Evolutionary conservation across 1,139 yeast genomes (phyloP).

Genomic region (Saccharomycopsis phalli): DNA sequence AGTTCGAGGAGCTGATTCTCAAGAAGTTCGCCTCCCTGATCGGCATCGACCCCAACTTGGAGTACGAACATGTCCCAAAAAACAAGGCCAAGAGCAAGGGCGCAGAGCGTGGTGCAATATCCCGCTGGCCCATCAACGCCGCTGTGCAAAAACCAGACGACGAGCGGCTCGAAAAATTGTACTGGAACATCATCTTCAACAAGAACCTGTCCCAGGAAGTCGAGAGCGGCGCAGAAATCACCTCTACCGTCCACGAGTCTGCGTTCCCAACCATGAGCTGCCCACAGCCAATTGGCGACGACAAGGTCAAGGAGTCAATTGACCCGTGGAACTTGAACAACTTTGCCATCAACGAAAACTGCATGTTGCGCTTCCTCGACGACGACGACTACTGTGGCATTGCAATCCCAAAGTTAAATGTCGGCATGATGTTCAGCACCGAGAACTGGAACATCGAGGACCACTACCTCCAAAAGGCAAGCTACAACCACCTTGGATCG

Average conservation of each 20-base stretch:
- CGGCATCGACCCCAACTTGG: constrained; percentile 14
- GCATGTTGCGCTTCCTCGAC: constrained; percentile 38
- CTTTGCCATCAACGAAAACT: constrained; percentile 47
- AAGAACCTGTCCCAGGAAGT: constrained; percentile 34
- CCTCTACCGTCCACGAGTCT: constrained; percentile 38
- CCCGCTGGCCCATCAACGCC: constrained; percentile 8
- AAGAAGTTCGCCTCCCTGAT: constrained; percentile 12
- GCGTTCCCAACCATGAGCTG: constrained; percentile 35
- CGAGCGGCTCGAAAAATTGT: constrained; percentile 36
- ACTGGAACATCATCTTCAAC: constrained; percentile 38
- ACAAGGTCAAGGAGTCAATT: constrained; percentile 16
- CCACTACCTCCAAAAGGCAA: constrained; percentile 58
- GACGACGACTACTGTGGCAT: constrained; percentile 36
- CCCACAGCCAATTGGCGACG: constrained; percentile 15
- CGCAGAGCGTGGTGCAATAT: constrained; percentile 17
- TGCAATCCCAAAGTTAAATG: constrained; percentile 41
- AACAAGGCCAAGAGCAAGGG: constrained; percentile 7
- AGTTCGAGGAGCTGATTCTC: constrained; percentile 25
- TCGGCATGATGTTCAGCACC: constrained; percentile 63
- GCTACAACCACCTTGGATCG: constrained; percentile 65
- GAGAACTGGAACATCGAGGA: constrained; percentile 74
- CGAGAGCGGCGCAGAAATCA: constrained; percentile 41
- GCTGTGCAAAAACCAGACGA: constrained; percentile 18
- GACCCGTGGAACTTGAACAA: constrained; percentile 67
- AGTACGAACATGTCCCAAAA: constrained; percentile 6